Conservation (phyloP, 1,284 basidiomycete species). For the Microbotryomycetes sp. region DNA sequence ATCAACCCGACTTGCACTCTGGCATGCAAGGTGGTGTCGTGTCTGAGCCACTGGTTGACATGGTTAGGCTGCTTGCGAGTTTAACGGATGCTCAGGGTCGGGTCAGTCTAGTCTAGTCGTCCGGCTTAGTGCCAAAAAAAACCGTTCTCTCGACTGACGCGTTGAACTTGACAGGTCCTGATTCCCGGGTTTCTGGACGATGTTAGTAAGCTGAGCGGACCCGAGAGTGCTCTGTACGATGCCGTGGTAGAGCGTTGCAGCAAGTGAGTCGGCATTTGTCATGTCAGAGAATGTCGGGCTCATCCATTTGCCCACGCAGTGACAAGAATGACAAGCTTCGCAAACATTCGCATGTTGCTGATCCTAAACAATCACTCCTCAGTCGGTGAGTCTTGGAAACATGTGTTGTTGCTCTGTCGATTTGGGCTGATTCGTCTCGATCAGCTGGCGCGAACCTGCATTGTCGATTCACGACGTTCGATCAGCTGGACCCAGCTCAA, state of each 20-base stretch:
- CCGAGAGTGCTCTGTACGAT: conserved; percentile 51
- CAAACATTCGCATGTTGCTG: conserved; percentile 30
- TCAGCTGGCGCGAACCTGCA: conserved; percentile 44
- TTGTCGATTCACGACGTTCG: conserved; percentile 38
- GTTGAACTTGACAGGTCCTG: conserved; percentile 53
- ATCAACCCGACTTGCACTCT: conserved; percentile 70
- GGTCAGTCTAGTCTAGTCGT: too few relatives aligned
- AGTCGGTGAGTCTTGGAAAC: conserved; percentile 52
- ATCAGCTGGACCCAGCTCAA: conserved; percentile 46
- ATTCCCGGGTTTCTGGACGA: conserved; percentile 75
- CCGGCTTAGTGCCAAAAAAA: too few relatives aligned
- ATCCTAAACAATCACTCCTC: conserved; percentile 34
- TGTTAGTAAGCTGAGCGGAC: conserved; percentile 36
- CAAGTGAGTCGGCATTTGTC: conserved; percentile 5
- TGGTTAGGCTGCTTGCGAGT: conserved; percentile 70
- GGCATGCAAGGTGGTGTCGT: conserved; percentile 81
- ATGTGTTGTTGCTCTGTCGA: conserved; percentile 47
- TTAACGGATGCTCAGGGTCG: conserved; percentile 53
- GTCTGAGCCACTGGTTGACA: conserved; percentile 39
- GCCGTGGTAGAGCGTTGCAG: conserved; percentile 58
- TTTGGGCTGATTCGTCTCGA: too few relatives aligned
- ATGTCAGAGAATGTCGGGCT: not conserved
- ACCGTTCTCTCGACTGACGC: too few relatives aligned
- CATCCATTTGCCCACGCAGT: not conserved
- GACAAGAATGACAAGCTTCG: conserved; percentile 20